Evolutionary conservation across 495 filamentous ascomycete species (phyloP).

Genomic region (Margaritispora aquatica): DNA sequence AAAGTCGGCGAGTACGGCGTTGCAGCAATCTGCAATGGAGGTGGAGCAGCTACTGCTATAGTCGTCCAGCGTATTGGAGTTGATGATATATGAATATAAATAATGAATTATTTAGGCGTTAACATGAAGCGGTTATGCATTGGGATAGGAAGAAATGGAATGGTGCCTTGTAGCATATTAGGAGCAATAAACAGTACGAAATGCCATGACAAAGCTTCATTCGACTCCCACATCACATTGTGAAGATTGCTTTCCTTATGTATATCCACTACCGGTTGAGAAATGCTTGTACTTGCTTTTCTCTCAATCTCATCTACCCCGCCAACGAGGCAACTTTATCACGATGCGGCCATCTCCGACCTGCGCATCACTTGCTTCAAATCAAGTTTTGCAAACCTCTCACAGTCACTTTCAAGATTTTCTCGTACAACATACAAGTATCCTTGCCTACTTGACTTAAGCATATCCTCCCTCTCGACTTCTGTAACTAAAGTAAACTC

Average conservation of each 20-base stretch:
- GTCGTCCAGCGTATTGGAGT: constrained; percentile 82
- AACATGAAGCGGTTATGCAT: background rate
- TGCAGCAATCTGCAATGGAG: constrained; percentile 95
- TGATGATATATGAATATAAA: constrained; percentile 20
- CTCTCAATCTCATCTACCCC: background rate
- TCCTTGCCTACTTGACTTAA: no score
- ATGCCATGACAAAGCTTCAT: no score
- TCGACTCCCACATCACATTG: no score
- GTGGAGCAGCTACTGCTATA: constrained; percentile 84
- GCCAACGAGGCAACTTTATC: constrained; percentile 10
- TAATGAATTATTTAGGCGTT: background rate
- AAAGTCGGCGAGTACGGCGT: constrained; percentile 89
- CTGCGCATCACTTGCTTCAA: background rate
- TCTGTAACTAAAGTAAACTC: no score
- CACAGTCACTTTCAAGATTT: background rate
- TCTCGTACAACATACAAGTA: background rate
- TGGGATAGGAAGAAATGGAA: background rate
- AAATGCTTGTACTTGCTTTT: background rate
- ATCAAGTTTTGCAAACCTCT: no score
- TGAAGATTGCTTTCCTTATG: no score
- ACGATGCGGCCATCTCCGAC: constrained; percentile 19
- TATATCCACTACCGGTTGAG: no score
- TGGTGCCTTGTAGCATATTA: background rate
- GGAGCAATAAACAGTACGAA: background rate
- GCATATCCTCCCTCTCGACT: no score